A percentile compares a stretch with the other conserved stretches of the same genome.
phyloP scores from a whole-genome alignment of 257 asterid genomes.

The Handroanthus guayacan region DNA sequence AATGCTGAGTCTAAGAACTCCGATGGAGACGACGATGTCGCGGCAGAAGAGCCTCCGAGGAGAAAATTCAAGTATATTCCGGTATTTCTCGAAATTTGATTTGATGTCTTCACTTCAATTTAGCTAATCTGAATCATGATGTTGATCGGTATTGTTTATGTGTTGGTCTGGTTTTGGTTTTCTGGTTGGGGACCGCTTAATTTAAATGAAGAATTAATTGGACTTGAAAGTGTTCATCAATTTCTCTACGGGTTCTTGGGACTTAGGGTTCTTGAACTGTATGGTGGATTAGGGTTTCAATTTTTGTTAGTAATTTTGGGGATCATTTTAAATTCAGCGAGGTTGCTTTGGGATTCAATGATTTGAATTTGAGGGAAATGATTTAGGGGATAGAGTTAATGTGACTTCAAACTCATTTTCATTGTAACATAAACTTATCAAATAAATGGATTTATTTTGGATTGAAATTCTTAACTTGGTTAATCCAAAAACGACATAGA shows the following conservation, averaged over 20 bases:
- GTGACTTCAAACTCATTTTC: too few species aligned
- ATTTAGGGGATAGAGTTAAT: too few species aligned
- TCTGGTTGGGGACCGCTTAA: not conserved
- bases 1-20: constrained; percentile 52
- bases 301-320: constrained; percentile 12
- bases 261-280: constrained; percentile 34
- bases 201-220: constrained; percentile 2
- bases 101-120: constrained; percentile 19
- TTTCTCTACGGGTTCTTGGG: not conserved
- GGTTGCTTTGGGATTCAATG: not conserved
- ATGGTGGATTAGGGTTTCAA: constrained; percentile 35
- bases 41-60: constrained; percentile 70
- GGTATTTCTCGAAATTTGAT: constrained; percentile 54
- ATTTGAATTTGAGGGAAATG: too few species aligned
- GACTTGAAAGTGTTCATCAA: constrained; percentile 18
- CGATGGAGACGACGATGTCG: constrained; percentile 45
- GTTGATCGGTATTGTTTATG: not conserved
- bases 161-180: constrained; percentile 15
- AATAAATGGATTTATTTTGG: too few species aligned
- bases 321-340: constrained; percentile 23
- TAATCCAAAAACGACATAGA: too few species aligned
- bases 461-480: too few species aligned
- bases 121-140: not conserved
- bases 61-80: constrained; percentile 88
- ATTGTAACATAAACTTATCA: too few species aligned